A percentile compares a stretch with the other conserved stretches of the same genome.
These are phyloP conservation scores for Candida schatavii DNA, from an alignment of 805 yeast genomes.

Conservation along the genomic window DNA sequence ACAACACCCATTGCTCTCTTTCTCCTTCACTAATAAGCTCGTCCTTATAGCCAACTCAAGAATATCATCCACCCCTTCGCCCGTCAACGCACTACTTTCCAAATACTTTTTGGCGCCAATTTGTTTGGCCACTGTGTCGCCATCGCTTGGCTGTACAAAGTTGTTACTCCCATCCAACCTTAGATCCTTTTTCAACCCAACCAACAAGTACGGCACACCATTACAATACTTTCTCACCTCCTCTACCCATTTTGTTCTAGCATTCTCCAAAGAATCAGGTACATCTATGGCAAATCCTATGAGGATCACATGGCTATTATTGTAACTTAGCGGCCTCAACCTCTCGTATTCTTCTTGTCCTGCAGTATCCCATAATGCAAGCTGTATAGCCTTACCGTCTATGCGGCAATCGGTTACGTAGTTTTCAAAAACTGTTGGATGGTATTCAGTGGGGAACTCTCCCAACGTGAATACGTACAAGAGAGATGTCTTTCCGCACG, in stretches of 20 bases:
- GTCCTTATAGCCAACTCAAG: constrained; percentile 90
- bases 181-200: constrained; percentile 84
- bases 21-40: constrained; percentile 50
- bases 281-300: constrained; percentile 84
- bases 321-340: constrained; percentile 80
- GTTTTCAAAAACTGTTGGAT: constrained; percentile 93
- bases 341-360: constrained; percentile 96
- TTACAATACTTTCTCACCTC: constrained; percentile 84
- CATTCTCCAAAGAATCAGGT: constrained; percentile 82
- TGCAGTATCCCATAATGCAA: constrained; percentile 94
- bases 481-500: constrained; percentile 43
- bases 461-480: constrained; percentile 91
- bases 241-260: constrained; percentile 80
- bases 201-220: constrained; percentile 68
- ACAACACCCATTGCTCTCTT: constrained; percentile 31
- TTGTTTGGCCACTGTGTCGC: constrained; percentile 65
- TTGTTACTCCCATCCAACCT: constrained; percentile 41
- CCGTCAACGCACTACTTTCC: constrained; percentile 89
- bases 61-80: constrained; percentile 92
- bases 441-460: constrained; percentile 88
- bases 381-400: constrained; percentile 86
- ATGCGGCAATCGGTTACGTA: constrained; percentile 92
- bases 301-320: constrained; percentile 81
- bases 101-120: constrained; percentile 82
- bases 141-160: constrained; percentile 57